Evolutionary conservation across 371 early-diverging fungal genomes (phyloP).

Genomic region (Circinella umbellata): DNA sequence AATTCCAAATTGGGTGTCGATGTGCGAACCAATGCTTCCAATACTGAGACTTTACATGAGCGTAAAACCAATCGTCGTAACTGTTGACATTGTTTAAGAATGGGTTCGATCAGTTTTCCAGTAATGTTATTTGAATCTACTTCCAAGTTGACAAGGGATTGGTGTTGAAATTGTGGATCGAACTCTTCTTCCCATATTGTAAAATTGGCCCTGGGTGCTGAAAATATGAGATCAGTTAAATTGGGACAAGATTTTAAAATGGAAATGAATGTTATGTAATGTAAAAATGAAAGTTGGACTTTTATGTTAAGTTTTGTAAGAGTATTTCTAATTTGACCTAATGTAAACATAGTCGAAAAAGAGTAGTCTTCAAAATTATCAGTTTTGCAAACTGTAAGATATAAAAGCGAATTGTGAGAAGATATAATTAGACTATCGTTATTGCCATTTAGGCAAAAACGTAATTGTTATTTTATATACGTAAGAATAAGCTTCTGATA

Average conservation of each 20-base stretch:
- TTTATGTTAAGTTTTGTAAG: neutral
- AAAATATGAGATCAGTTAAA: neutral
- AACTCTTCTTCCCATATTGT: neutral
- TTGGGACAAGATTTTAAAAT: neutral
- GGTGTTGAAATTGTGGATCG: neutral
- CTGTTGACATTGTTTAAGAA: neutral
- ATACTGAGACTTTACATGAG: neutral
- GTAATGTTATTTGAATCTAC: neutral
- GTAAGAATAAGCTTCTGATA: no score
- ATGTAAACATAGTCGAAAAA: no score
- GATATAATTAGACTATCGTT: no score
- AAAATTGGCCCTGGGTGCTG: neutral
- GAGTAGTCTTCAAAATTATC: no score
- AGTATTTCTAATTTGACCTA: no score
- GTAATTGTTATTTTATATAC: no score
- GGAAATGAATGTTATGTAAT: neutral
- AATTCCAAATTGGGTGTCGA: neutral
- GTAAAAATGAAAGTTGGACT: neutral
- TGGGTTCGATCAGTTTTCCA: neutral
- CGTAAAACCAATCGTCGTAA: neutral
- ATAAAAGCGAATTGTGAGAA: no score
- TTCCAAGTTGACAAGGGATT: neutral
- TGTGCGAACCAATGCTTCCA: neutral
- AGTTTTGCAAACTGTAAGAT: no score
- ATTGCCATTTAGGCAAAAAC: no score